Conservation (phyloP, 495 filamentous ascomycete species). For the Parmelia sp. region DNA sequence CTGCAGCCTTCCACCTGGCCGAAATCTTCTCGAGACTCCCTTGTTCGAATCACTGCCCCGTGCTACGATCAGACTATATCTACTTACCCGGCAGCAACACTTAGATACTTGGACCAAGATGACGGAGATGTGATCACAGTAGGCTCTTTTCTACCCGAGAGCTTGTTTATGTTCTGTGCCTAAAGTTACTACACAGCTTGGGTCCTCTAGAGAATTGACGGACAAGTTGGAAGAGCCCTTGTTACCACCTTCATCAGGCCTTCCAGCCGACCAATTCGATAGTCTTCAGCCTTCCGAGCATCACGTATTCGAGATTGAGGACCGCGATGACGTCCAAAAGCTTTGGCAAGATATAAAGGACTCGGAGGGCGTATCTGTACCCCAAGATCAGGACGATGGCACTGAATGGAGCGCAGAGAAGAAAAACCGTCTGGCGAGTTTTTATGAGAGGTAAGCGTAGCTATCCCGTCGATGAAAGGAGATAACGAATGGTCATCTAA, state of each 20-base stretch:
- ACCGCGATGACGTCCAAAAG: slow-evolving; percentile 5
- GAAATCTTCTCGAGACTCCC: slow-evolving; percentile 19
- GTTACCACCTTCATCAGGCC: slow-evolving; percentile 5
- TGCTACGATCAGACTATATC: slow-evolving; percentile 47
- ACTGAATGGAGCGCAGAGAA: not conserved
- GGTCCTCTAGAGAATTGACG: slow-evolving; percentile 45
- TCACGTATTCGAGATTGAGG: slow-evolving; percentile 16
- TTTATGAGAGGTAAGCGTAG: slow-evolving; percentile 8
- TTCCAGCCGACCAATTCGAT: slow-evolving; percentile 12
- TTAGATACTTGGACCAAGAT: slow-evolving; percentile 52
- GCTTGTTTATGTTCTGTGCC: slow-evolving; percentile 4
- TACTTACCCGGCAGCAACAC: slow-evolving; percentile 42
- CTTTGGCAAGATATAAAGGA: slow-evolving; percentile 15
- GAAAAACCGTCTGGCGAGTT: not conserved
- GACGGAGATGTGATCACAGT: slow-evolving; percentile 48
- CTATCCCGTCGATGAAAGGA: not conserved
- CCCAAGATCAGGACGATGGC: not conserved
- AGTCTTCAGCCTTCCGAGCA: slow-evolving; percentile 7
- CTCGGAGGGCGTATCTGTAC: not conserved
- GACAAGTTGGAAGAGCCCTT: slow-evolving; percentile 45
- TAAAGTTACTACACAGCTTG: slow-evolving; percentile 36
- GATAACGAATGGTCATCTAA: not conserved
- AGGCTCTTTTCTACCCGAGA: slow-evolving; percentile 21
- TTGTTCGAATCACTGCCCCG: slow-evolving; percentile 38
- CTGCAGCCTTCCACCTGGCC: slow-evolving; percentile 21